Conservation (phyloP, 805 yeast species). For the Scheffersomyces stipitis region DNA sequence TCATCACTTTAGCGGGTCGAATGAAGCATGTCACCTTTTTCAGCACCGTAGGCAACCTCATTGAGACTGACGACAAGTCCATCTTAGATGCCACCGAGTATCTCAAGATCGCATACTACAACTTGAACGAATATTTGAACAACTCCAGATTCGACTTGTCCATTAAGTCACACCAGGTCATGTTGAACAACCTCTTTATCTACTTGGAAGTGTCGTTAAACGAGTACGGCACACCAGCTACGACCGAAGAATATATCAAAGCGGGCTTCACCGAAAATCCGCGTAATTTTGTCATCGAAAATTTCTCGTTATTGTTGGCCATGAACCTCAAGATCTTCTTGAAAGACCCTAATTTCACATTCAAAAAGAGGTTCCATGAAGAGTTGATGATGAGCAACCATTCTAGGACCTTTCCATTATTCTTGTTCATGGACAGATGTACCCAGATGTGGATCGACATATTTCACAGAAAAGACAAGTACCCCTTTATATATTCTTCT, state of each 20-base stretch:
- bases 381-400: slow-evolving; percentile 62
- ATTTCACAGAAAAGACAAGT: slow-evolving; percentile 25
- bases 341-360: slow-evolving; percentile 55
- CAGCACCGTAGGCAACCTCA: slow-evolving; percentile 39
- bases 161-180: slow-evolving; percentile 37
- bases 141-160: slow-evolving; percentile 36
- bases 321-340: slow-evolving; percentile 56
- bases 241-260: slow-evolving; percentile 42
- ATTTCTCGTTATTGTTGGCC: slow-evolving; percentile 50
- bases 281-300: slow-evolving; percentile 37
- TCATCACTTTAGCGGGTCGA: slow-evolving; percentile 46
- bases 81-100: slow-evolving; percentile 29
- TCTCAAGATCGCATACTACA: slow-evolving; percentile 33
- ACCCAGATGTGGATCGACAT: slow-evolving; percentile 38
- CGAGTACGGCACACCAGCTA: slow-evolving; percentile 43
- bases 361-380: slow-evolving; percentile 62
- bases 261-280: slow-evolving; percentile 51
- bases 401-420: slow-evolving; percentile 51
- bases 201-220: slow-evolving; percentile 40
- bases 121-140: slow-evolving; percentile 36
- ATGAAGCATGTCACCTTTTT: slow-evolving; percentile 49
- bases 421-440: slow-evolving; percentile 32
- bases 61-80: slow-evolving; percentile 37
- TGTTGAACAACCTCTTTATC: slow-evolving; percentile 40
- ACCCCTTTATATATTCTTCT: slow-evolving; percentile 39